phyloP scores from a whole-genome alignment of 768 basidiomycete species.

The Suillus subluteus region DNA sequence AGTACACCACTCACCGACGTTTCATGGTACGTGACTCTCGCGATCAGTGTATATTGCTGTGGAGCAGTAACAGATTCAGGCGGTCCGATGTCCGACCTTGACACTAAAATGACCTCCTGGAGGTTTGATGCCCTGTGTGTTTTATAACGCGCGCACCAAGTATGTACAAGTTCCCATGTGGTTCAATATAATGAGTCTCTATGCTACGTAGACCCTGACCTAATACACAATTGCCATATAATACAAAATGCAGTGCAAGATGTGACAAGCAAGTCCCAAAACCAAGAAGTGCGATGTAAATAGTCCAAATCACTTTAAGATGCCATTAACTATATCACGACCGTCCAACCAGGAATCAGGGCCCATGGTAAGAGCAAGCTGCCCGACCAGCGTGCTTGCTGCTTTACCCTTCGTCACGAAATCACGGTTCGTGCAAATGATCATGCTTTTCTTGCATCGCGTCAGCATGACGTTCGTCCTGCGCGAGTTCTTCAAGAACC shows the following conservation, averaged over 20 bases:
- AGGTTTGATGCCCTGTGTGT: not conserved
- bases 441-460: slow-evolving; percentile 75
- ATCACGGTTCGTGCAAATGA: slow-evolving; percentile 58
- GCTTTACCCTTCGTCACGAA: slow-evolving; percentile 24
- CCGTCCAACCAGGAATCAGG: slow-evolving; percentile 22
- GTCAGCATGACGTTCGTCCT: slow-evolving; percentile 88
- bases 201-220: not conserved
- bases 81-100: not conserved
- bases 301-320: not conserved
- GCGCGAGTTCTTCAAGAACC: slow-evolving; percentile 65
- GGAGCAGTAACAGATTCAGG: not conserved
- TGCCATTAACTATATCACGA: slow-evolving; percentile 9
- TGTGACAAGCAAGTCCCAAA: not conserved
- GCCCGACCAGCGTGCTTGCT: slow-evolving; percentile 28
- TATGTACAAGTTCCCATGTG: not conserved
- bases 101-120: not conserved
- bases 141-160: not conserved
- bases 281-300: not conserved
- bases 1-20: not conserved
- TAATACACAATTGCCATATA: not conserved
- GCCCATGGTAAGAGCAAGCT: slow-evolving; percentile 21
- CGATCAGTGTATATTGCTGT: not conserved
- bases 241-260: not conserved
- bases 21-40: not conserved
- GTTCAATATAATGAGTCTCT: not conserved